Conservation (phyloP, 163 green algal genomes). For the Scenedesmus sp. region DNA sequence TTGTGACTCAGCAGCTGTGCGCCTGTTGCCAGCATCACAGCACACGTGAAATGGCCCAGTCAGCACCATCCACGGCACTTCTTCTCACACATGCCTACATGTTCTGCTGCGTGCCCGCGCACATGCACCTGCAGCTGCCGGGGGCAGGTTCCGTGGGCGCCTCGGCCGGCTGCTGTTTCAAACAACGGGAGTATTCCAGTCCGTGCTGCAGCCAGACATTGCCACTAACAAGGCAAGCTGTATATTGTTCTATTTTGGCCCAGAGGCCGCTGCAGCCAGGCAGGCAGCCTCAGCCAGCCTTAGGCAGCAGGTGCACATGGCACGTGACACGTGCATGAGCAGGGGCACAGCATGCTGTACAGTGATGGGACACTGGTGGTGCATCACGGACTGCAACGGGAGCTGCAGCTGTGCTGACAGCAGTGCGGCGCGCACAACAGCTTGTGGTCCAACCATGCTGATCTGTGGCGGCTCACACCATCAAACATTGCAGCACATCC, state of each 20-base stretch:
- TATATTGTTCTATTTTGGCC: too few relatives aligned
- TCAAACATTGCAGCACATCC: not conserved
- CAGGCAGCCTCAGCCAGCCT: too few relatives aligned
- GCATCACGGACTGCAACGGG: too few relatives aligned
- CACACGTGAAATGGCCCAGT: not conserved
- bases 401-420: too few relatives aligned
- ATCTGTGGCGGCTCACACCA: not conserved
- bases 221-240: conserved; percentile 80
- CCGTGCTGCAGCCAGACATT: conserved; percentile 74
- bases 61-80: too few relatives aligned
- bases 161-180: conserved; percentile 80
- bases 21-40: not conserved
- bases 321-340: too few relatives aligned
- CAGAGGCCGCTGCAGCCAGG: too few relatives aligned
- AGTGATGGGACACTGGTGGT: too few relatives aligned
- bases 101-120: not conserved
- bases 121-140: conserved; percentile 67
- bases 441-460: not conserved
- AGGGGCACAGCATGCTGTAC: too few relatives aligned
- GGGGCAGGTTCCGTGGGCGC: conserved; percentile 77
- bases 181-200: conserved; percentile 81
- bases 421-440: not conserved
- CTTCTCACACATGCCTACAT: too few relatives aligned
- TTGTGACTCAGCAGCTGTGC: too few relatives aligned
- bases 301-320: too few relatives aligned